A percentile compares a stretch with the other conserved stretches of the same genome.
phyloP scores from a whole-genome alignment of 2,329 filamentous ascomycete species.

The Pestalotiopsis sp. region DNA sequence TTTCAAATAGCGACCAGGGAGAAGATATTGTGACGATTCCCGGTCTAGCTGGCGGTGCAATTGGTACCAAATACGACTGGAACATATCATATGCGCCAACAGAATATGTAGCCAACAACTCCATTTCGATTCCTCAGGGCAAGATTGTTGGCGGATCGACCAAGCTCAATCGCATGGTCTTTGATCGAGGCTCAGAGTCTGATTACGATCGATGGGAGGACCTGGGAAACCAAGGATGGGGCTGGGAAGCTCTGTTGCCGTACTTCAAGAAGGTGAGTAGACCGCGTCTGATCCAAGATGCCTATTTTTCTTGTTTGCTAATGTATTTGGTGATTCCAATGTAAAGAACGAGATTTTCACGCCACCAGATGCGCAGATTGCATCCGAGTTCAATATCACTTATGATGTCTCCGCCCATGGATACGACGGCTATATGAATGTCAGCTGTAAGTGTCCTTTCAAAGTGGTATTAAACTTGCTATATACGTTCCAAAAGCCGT shows the following conservation, averaged over 20 bases:
- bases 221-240: conserved; percentile 44
- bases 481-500: too few species aligned
- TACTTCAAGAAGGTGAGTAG: conserved; percentile 50
- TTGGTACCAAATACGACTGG: conserved; percentile 11
- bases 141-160: conserved; percentile 43
- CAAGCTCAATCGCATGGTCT: conserved; percentile 44
- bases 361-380: conserved; percentile 1
- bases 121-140: conserved; percentile 27
- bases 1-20: background rate
- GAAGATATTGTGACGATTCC: conserved; percentile 10
- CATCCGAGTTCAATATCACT: background rate
- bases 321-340: background rate
- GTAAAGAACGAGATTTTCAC: conserved; percentile 3
- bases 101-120: background rate
- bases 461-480: too few species aligned
- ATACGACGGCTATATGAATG: conserved; percentile 1
- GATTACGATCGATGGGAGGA: conserved; percentile 47
- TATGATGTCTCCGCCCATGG: conserved; percentile 9
- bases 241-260: conserved; percentile 45
- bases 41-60: conserved; percentile 1
- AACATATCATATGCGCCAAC: conserved; percentile 1
- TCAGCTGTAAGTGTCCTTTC: background rate
- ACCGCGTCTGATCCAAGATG: background rate
- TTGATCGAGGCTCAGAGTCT: conserved; percentile 39
- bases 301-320: conserved; percentile 3